A percentile compares a stretch with the other conserved stretches of the same genome.
These are phyloP conservation scores for Crithidia bombi DNA, from an alignment of 208 protist species.

Conservation along the genomic window DNA sequence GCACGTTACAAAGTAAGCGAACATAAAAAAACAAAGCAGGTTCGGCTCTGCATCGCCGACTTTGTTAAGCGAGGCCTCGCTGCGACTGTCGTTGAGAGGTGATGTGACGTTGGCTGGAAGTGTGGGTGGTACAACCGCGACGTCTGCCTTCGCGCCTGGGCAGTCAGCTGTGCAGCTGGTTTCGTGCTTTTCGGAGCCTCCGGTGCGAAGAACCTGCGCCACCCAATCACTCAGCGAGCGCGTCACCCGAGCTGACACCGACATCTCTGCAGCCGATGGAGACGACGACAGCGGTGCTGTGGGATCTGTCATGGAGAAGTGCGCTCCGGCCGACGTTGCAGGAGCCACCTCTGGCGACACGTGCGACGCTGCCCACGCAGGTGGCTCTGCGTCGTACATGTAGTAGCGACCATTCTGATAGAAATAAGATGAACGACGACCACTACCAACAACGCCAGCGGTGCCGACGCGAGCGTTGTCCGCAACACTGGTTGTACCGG, in stretches of 20 bases:
- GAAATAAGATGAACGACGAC: slow-evolving; percentile 18
- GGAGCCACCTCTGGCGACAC: neutral
- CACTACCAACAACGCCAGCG: neutral
- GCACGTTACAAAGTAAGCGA: slow-evolving; percentile 45
- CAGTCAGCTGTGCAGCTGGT: neutral
- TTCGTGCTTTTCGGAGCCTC: neutral
- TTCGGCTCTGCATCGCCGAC: slow-evolving; percentile 7
- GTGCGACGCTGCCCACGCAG: slow-evolving; percentile 6
- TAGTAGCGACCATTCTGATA: slow-evolving; percentile 49
- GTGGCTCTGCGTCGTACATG: slow-evolving; percentile 27
- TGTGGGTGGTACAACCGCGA: slow-evolving; percentile 1
- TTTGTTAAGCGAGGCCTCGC: too few species aligned
- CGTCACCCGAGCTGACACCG: neutral
- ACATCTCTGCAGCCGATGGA: neutral
- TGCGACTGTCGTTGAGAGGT: neutral
- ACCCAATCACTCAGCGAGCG: slow-evolving; percentile 14
- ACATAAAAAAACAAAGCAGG: slow-evolving; percentile 42
- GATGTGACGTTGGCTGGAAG: neutral
- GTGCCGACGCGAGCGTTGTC: neutral
- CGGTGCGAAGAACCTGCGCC: neutral
- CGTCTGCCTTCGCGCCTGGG: neutral
- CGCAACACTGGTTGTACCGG: neutral
- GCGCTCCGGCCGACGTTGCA: neutral
- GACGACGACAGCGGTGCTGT: neutral
- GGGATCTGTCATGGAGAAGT: neutral